phyloP scores from a whole-genome alignment of 2,329 filamentous ascomycete genomes.

The Cladosporium sp. region DNA sequence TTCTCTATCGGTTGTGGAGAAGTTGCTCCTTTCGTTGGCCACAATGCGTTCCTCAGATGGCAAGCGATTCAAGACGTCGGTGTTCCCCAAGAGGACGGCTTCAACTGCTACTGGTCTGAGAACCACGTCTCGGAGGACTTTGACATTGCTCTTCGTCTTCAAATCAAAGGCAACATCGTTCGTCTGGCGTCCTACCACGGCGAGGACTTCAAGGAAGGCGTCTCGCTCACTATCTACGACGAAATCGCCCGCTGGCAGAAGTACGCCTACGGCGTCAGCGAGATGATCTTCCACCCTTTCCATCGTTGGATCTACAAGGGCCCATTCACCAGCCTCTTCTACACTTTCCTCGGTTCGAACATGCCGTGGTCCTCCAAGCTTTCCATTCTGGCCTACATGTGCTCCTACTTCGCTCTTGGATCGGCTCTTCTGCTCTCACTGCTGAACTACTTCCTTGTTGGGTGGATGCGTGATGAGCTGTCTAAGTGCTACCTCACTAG shows the following conservation, averaged over 20 bases:
- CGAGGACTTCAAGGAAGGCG: conserved; percentile 68
- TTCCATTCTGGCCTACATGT: conserved; percentile 67
- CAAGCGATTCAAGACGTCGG: conserved; percentile 57
- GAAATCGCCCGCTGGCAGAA: conserved; percentile 71
- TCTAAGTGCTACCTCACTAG: conserved; percentile 66
- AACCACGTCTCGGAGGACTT: conserved; percentile 74
- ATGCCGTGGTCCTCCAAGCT: conserved; percentile 64
- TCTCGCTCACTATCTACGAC: conserved; percentile 69
- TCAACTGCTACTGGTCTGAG: conserved; percentile 71
- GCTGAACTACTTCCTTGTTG: conserved; percentile 67
- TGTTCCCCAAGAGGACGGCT: conserved; percentile 57
- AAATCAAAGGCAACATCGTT: conserved; percentile 65
- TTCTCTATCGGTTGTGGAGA: conserved; percentile 70
- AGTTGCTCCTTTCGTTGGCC: conserved; percentile 70
- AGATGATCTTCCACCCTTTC: conserved; percentile 66
- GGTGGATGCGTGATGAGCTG: conserved; percentile 65
- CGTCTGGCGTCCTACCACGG: conserved; percentile 66
- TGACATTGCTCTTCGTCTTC: conserved; percentile 68
- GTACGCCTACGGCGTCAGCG: conserved; percentile 68
- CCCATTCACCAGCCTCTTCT: conserved; percentile 63
- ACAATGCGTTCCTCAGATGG: conserved; percentile 74
- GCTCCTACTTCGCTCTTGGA: conserved; percentile 68
- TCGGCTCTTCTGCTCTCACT: conserved; percentile 63
- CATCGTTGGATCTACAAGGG: conserved; percentile 60
- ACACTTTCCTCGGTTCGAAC: conserved; percentile 55